These are phyloP conservation scores for Vitis rotundifolia DNA, from an alignment of 164 flowering plant species.

Conservation along the genomic window DNA sequence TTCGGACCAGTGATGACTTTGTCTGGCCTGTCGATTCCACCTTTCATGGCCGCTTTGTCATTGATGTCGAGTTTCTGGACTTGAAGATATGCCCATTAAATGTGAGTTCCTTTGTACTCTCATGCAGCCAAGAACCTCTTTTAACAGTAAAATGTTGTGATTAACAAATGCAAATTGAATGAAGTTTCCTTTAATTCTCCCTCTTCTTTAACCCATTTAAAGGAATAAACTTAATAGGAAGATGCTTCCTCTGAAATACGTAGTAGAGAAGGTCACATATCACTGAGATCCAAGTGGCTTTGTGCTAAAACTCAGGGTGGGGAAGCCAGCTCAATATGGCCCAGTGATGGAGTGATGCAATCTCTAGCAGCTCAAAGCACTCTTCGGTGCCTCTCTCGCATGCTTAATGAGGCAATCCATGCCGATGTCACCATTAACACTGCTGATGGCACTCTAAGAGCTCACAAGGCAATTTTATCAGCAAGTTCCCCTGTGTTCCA, in stretches of 20 bases:
- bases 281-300: too few relatives aligned
- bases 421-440: conserved; percentile 81
- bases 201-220: too few relatives aligned
- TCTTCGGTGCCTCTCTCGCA: conserved; percentile 71
- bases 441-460: conserved; percentile 60
- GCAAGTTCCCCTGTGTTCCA: conserved; percentile 87
- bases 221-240: too few relatives aligned
- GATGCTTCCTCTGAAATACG: too few relatives aligned
- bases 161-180: too few relatives aligned
- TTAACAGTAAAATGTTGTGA: too few relatives aligned
- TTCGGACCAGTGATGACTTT: conserved; percentile 76
- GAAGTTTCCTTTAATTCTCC: too few relatives aligned
- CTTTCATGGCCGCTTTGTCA: conserved; percentile 69
- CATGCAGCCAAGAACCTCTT: too few relatives aligned
- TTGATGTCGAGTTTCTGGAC: conserved; percentile 94
- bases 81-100: conserved; percentile 59
- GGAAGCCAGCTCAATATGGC: conserved; percentile 72
- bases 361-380: conserved; percentile 49
- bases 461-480: conserved; percentile 82
- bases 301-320: conserved; percentile 56
- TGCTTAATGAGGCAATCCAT: conserved; percentile 79
- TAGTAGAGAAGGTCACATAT: too few relatives aligned
- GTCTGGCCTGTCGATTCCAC: conserved; percentile 77
- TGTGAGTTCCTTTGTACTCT: conserved; percentile 39
- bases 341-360: conserved; percentile 55